Base-by-base conservation (phyloP, 2,329 filamentous ascomycete species). In the Xylariaceae sp. region DNA sequence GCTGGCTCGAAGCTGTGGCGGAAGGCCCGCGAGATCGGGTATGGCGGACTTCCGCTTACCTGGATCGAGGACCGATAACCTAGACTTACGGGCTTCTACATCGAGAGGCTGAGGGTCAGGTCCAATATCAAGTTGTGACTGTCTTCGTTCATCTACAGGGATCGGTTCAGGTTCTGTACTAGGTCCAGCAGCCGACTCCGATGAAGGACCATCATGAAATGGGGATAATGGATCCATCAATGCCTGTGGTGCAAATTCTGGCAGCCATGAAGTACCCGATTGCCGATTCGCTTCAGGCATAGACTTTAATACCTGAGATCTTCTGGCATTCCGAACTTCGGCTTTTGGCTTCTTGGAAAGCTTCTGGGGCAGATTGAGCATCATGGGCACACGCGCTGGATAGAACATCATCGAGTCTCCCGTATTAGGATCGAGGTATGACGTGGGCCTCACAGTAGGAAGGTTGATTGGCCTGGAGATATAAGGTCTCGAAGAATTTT, bases 381-480 rank as follows among this genome's bases (percentile, higher is more conserved):
- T 90, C 48, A 86, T 83, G 3, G 93, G 93, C 3, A 98, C 93
- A 1, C 89, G 90, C 3, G 93, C 93, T 12, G 93, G 93, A 62
- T 98, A 98, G 65, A 85, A 97, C 9, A 95, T 80, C 87, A 97
- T 95, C 53, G 83, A 73, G 51, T 91, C 81, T 4, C 81, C 84
- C 2, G 83, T 83, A 19, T 74, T 70, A 2, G 79, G 79, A 56
- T 83, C 73, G 55, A 79, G 65, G 60, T 81, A 83, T 1, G 80
- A 80, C 47, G 76, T 72, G 9, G 79, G 69, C 39, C 67, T 62
- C 17, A 49, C 57, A 24, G 56, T 61, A 16, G 53, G 44, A 22
- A 47, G 45, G 13, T 41, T 43, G 15, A 45, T 42, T 28, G 55
- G 73, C 15, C 67, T 64, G 2, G 64, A 59, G 49, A 61, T 58